Evolutionary conservation across 345 rosid genomes (phyloP).

Genomic region (Dimocarpus longan): DNA sequence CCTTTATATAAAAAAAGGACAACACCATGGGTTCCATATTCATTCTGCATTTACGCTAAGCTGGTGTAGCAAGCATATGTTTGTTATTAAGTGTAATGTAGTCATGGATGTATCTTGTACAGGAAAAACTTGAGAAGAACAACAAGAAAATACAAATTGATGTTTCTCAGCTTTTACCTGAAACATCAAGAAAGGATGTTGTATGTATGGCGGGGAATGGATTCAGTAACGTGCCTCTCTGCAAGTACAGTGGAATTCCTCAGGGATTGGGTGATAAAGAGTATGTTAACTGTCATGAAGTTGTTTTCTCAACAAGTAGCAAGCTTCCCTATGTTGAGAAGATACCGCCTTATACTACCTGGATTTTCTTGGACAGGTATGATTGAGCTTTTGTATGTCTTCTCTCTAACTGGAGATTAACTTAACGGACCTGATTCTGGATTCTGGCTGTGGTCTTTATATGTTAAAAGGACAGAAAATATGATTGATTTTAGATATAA

Average conservation of each 20-base stretch:
- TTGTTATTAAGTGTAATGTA: neutral
- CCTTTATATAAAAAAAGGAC: neutral
- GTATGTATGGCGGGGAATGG: slow-evolving; percentile 34
- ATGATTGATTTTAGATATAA: neutral
- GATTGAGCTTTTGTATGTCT: slow-evolving; percentile 16
- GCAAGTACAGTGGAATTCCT: slow-evolving; percentile 55
- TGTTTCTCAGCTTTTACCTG: slow-evolving; percentile 41
- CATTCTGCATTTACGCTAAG: neutral
- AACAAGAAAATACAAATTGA: slow-evolving; percentile 55
- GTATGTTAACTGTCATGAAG: slow-evolving; percentile 61
- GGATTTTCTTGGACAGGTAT: slow-evolving; percentile 97
- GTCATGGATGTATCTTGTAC: slow-evolving; percentile 14
- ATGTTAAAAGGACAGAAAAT: neutral
- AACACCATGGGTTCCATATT: neutral
- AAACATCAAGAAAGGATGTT: slow-evolving; percentile 45
- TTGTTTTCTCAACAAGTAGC: slow-evolving; percentile 39
- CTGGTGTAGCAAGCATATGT: neutral
- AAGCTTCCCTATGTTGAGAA: slow-evolving; percentile 69
- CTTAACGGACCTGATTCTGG: slow-evolving; percentile 11
- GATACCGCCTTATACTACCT: slow-evolving; percentile 89
- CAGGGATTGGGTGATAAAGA: slow-evolving; percentile 73
- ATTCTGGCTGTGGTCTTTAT: slow-evolving; percentile 10
- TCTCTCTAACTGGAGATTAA: neutral
- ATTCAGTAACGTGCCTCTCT: slow-evolving; percentile 47
- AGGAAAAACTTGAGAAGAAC: slow-evolving; percentile 79